Percentiles rank a stretch among this genome's conserved stretches.
Evolutionary conservation across 1,284 basidiomycete genomes (phyloP).

Genomic region (Anthracocystis setariae): DNA sequence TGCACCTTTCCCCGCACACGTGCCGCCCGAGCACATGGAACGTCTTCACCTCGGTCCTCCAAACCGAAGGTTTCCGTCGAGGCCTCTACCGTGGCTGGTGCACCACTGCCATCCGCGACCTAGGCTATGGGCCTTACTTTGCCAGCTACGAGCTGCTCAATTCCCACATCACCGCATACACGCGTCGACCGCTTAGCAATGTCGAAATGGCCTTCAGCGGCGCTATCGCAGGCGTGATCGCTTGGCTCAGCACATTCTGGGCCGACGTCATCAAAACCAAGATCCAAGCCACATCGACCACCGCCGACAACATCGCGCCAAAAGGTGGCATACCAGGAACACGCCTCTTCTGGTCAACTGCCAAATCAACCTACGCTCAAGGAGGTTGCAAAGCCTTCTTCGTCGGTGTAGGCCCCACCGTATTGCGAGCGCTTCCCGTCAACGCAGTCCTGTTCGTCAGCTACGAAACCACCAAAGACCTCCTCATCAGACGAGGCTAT

Average conservation of each 20-base stretch:
- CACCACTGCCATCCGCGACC: constrained; percentile 54
- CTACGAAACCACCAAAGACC: constrained; percentile 43
- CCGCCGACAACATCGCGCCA: constrained; percentile 1
- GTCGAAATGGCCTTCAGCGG: constrained; percentile 57
- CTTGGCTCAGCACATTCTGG: constrained; percentile 62
- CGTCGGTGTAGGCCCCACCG: constrained; percentile 54
- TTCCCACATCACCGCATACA: constrained; percentile 10
- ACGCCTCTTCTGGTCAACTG: constrained; percentile 29
- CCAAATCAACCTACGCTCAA: constrained; percentile 27
- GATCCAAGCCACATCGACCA: constrained; percentile 41
- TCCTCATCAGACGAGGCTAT: constrained; percentile 27
- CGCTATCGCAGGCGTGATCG: constrained; percentile 56
- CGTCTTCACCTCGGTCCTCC: constrained; percentile 34
- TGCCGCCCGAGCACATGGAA: constrained; percentile 16
- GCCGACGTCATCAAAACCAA: constrained; percentile 63
- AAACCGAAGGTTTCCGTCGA: constrained; percentile 23
- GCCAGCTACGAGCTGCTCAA: constrained; percentile 56
- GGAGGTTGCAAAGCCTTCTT: constrained; percentile 57
- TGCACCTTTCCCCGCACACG: constrained; percentile 15
- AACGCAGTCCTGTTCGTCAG: constrained; percentile 58
- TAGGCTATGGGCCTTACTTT: constrained; percentile 62
- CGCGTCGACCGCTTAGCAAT: constrained; percentile 20
- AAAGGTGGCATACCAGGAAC: too few species aligned
- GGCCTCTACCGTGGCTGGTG: constrained; percentile 56
- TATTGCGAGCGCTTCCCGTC: constrained; percentile 56